Conservation (phyloP, 208 protist species). For the Leishmania tarentolae region DNA sequence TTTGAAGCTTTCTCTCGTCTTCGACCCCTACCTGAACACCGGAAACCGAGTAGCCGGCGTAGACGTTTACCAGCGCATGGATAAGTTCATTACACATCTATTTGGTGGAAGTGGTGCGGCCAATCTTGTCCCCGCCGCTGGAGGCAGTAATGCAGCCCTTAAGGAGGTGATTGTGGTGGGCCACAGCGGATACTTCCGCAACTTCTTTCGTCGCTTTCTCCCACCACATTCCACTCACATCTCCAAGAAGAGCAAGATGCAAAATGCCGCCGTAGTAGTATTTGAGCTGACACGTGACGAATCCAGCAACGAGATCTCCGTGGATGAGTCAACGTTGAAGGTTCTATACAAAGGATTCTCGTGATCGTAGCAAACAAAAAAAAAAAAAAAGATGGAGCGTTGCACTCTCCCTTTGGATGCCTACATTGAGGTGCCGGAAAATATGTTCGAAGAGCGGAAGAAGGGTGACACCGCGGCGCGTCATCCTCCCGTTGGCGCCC, state of each 20-base stretch:
- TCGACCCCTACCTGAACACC: constrained; percentile 76
- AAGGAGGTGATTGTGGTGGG: constrained; percentile 91
- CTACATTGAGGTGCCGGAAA: background rate
- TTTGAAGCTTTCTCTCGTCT: constrained; percentile 36
- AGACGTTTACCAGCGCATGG: constrained; percentile 83
- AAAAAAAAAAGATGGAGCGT: background rate
- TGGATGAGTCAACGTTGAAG: constrained; percentile 74
- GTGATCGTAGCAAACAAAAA: constrained; percentile 4
- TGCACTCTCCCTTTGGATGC: background rate
- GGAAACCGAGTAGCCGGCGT: constrained; percentile 71
- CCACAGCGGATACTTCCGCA: constrained; percentile 90
- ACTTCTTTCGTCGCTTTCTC: constrained; percentile 90
- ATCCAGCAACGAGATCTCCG: constrained; percentile 57
- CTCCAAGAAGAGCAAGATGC: constrained; percentile 80
- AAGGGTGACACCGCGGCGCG: background rate
- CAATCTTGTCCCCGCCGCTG: constrained; percentile 12
- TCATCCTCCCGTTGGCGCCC: background rate
- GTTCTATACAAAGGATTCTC: constrained; percentile 83
- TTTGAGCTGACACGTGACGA: constrained; percentile 79
- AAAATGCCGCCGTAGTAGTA: constrained; percentile 87
- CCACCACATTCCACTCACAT: constrained; percentile 67
- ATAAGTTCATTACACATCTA: constrained; percentile 76
- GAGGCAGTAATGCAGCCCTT: constrained; percentile 59
- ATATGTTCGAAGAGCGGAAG: background rate
- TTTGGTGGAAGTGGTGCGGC: constrained; percentile 48